phyloP scores from a whole-genome alignment of 768 basidiomycete species.

The Lepiota subincarnata region DNA sequence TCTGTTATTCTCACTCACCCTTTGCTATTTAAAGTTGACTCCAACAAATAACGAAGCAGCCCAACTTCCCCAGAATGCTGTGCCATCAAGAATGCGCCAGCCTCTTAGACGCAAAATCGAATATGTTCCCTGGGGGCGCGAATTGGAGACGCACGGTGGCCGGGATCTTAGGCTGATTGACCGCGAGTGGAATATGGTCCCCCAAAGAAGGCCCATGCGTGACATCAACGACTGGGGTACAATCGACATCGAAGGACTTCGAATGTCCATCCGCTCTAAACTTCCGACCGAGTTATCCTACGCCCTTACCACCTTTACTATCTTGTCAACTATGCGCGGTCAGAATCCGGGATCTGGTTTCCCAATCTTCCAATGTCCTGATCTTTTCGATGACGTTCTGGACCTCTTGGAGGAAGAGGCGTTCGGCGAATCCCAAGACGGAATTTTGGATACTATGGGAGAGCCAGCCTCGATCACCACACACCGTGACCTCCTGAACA shows the following conservation, averaged over 20 bases:
- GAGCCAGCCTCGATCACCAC: conserved; percentile 41
- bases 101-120: conserved; percentile 78
- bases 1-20: conserved; percentile 7
- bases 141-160: conserved; percentile 74
- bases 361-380: conserved; percentile 68
- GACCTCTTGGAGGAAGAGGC: conserved; percentile 84
- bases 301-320: conserved; percentile 79
- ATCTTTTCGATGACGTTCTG: conserved; percentile 81
- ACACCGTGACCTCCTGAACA: conserved; percentile 58
- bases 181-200: conserved; percentile 47
- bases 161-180: conserved; percentile 70
- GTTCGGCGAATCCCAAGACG: conserved; percentile 48
- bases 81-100: conserved; percentile 36
- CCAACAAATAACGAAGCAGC: conserved; percentile 22
- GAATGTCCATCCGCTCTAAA: conserved; percentile 88
- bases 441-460: conserved; percentile 24
- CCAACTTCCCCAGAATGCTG: conserved; percentile 20
- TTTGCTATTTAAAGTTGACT: conserved; percentile 20
- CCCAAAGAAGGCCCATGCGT: conserved; percentile 56
- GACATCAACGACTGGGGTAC: conserved; percentile 83
- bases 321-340: conserved; percentile 76
- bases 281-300: conserved; percentile 83
- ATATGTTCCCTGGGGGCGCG: conserved; percentile 78
- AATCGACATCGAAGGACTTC: conserved; percentile 88
- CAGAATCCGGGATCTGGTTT: conserved; percentile 65